Base-by-base conservation (phyloP, 164 flowering plant species). In the Chloranthus sessilifolius region DNA sequence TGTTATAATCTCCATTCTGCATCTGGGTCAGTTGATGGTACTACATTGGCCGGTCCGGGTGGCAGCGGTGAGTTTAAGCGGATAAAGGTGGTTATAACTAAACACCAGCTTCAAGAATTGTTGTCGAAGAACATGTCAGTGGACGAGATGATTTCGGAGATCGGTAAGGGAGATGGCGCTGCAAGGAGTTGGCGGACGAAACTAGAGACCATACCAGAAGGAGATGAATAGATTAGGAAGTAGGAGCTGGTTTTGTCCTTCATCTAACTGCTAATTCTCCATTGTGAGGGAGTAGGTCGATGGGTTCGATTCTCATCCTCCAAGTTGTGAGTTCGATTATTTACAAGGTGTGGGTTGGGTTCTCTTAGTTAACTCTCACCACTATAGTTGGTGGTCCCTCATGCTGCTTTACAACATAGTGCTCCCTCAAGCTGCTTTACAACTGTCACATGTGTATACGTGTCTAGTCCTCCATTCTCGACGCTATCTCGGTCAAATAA, bases 41-140 rank as follows among this genome's bases (percentile, higher is more conserved):
- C 36, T 43, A 12, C 44, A 5, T 25, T 5, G 12, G 29, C 15
- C 5, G 34, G 29, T 12, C 6, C 25, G 0, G 53, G 36, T 31
- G 6, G 20, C 8, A 9, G 44, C 3, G 45, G 31, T 8, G 46
- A 45, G 20, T 22, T 43, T n/a, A 75, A 37, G 61, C 64, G 72
- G 50, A 69, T 78, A 2, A 75, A 68, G 34, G 47, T 78, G 29
- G 56, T 74, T 14, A 58, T 79, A 15, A 72, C 82, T 12, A 79
- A 64, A 56, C 62, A 72, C 30, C 74, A 79, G 60, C 74, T 79
- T 28, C 64, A 69, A 33, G 62, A 63, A 33, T 53, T 74, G 39
- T 27, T 74, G 62, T 40, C 64, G 16, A 62, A 75, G 56, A 28
- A 59, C 41, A 38, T 64, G 16, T 66, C 81, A 1, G 1, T 61